Evolutionary conservation across 2,329 filamentous ascomycete species (phyloP), one percentile per base, ranked within the genome.

Genomic region (Penicillium sp.): DNA sequence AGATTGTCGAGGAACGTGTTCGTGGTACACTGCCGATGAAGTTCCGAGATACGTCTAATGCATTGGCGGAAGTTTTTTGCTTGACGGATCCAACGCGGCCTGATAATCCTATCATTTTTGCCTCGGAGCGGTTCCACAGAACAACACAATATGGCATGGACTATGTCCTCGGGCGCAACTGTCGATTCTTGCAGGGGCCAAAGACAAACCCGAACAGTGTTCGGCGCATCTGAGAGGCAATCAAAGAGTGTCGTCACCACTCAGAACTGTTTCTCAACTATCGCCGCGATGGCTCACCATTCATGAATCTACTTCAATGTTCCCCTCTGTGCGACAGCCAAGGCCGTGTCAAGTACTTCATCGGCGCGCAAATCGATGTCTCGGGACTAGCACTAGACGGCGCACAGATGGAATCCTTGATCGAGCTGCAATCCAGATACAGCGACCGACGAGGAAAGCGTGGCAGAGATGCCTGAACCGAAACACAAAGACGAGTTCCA

Each of bases 191-290:
- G 1, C 89, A 92, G 69, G 89, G 89, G 0, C 88, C 88, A 0
- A 83, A 82, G 63, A 91, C 89, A 6, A 88, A 87, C 60, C 78
- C 77, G 0, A 80, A 82, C 57, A 88, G 85, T 49, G 78, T 89
- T 0, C 73, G 78, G 51, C 79, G 89, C 51, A 76, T 92, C 11
- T 78, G 82, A 29, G 82, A 87, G 40, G 85, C 85, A 26, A 73
- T 88, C 11, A 70, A 78, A 7, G 81, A 79, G 1, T 86, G 87
- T n/a, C 81, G 83, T 61, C 89, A 92, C 64, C 84, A 87, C 60
- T 88, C 82, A 51, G 89, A 92, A 64, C 84, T 89, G 0, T 85
- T 92, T 53, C 74, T 92, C 35, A 92, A 92, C 69, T 92, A 89
- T 65, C 83, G 88, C 29, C 83, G 88, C n/a, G 88, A 91, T 63